Base-by-base conservation (phyloP, 2,329 filamentous ascomycete genomes). In the Ascochyta clinopodiicola region DNA sequence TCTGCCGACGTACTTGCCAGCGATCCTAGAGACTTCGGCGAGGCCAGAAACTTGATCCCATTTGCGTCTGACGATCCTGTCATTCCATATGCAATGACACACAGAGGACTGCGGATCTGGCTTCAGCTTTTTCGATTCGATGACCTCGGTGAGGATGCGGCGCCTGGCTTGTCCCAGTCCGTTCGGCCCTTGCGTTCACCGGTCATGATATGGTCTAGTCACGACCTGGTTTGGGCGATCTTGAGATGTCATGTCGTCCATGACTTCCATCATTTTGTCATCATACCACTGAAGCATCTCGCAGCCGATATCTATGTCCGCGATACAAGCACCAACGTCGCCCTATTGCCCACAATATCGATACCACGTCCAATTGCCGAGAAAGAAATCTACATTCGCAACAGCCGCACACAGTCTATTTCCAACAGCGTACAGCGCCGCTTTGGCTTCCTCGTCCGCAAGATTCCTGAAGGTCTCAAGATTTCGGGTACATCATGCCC, bases 361-460 rank as follows among this genome's bases (percentile, higher is more conserved):
- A 31, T 31, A 31, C 13, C 29, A 31, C 29, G 29, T 13, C 10
- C 29, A 12, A 31, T 31, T 12, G 2, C 17, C 7, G 36, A 34
- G 2, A 37, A 31, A 25, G 62, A 63, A n/a, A 43, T 63, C 0
- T 65, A 60, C 29, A 58, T 65, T 12, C 47, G 56, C n/a, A 60
- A 61, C 25, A 57, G 31, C 35, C 45, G 44, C 5, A 50, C 46
- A 3, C 24, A 45, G 0, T 46, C 56, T 3, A 52, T 62, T 10
- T 24, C 36, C 9, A 52, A 48, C 17, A 52, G 53, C 13, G 19
- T 57, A 2, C 39, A 39, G 10, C 47, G 60, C 0, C 48, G 56
- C 15, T 56, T 45, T n/a, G 62, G 50, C 1, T 63, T 63, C n/a
- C 51, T 63, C 10, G 34, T 63, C 19, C 52, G 57, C 2, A 51